These are phyloP conservation scores for Alisma plantagoaquatica DNA, from an alignment of 106 monocot species.

Conservation along the genomic window DNA sequence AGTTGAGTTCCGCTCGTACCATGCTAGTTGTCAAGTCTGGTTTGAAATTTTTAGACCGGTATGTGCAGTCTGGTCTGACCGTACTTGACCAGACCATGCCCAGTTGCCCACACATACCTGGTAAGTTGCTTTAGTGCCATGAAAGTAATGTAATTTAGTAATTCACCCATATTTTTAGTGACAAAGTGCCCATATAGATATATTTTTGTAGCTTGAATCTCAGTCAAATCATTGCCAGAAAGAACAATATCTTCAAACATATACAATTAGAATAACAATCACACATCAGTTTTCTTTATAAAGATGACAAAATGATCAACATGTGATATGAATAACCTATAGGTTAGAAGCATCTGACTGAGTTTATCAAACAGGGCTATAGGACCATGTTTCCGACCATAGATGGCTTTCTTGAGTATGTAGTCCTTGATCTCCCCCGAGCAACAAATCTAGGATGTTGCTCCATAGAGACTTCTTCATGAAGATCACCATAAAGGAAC, in stretches of 20 bases:
- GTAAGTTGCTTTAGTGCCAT: no score
- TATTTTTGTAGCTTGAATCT: neutral
- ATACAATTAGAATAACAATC: neutral
- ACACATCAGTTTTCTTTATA: neutral
- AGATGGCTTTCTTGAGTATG: neutral
- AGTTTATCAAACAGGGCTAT: neutral
- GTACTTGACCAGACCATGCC: no score
- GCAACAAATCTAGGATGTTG: neutral
- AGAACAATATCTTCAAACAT: neutral
- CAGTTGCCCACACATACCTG: no score
- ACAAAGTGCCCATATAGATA: neutral
- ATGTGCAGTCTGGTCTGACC: no score
- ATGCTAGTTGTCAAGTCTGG: no score
- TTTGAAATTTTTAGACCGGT: no score
- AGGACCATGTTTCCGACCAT: neutral
- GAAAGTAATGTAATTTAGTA: no score
- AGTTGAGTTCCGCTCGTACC: no score
- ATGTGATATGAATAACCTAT: no score
- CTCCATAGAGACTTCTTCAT: neutral
- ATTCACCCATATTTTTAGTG: neutral
- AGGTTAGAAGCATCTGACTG: neutral
- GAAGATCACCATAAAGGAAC: no score
- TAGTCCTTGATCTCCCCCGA: neutral
- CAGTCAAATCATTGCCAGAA: neutral
- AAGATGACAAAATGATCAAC: no score